Conservation (phyloP, 192 early-diverging fungal genomes). For the Coemansia sp. region DNA sequence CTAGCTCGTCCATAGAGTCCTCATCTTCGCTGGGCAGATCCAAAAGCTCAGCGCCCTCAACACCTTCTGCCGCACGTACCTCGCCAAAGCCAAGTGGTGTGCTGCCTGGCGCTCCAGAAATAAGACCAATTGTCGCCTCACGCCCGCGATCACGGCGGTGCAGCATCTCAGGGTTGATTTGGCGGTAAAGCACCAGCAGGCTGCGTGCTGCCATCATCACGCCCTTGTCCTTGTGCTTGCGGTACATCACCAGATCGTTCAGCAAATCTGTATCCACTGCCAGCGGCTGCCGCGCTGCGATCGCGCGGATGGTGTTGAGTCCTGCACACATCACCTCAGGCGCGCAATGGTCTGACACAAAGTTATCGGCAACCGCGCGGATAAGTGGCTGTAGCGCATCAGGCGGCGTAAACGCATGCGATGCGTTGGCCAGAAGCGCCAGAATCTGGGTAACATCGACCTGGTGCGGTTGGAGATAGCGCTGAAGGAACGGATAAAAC, state of each 20-base stretch:
- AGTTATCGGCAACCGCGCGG: slow-evolving; percentile 92
- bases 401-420: slow-evolving; percentile 91
- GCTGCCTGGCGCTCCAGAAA: slow-evolving; percentile 52
- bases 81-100: slow-evolving; percentile 70
- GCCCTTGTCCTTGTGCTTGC: slow-evolving; percentile 90
- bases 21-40: slow-evolving; percentile 41
- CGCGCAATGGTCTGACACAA: slow-evolving; percentile 89
- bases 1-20: slow-evolving; percentile 14
- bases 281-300: slow-evolving; percentile 84
- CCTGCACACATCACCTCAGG: slow-evolving; percentile 96
- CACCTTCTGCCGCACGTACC: slow-evolving; percentile 60
- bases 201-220: slow-evolving; percentile 91
- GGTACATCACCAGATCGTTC: slow-evolving; percentile 87
- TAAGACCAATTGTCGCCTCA: slow-evolving; percentile 72
- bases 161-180: slow-evolving; percentile 93
- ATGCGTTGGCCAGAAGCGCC: slow-evolving; percentile 85
- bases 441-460: slow-evolving; percentile 90
- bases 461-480: slow-evolving; percentile 95
- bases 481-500: slow-evolving; percentile 92
- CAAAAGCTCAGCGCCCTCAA: slow-evolving; percentile 82
- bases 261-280: slow-evolving; percentile 83
- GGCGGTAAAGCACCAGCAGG: slow-evolving; percentile 88
- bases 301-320: slow-evolving; percentile 82
- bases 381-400: slow-evolving; percentile 86
- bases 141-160: slow-evolving; percentile 92